Evolutionary conservation across 140 eudicot genomes (phyloP).

Genomic region (Bidens hawaiensis): DNA sequence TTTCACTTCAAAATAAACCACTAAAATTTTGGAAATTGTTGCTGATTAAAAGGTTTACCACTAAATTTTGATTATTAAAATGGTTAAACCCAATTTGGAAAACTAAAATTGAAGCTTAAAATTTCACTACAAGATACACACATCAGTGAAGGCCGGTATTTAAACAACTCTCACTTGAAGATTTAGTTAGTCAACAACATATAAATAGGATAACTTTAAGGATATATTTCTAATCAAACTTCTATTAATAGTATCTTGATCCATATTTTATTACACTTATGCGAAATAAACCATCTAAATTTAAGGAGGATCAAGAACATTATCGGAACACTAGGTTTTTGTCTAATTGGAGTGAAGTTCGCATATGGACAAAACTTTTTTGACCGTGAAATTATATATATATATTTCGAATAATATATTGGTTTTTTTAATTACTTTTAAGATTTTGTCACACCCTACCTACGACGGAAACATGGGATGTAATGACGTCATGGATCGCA

Average conservation of each 20-base stretch:
- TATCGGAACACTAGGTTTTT: constrained; percentile 17
- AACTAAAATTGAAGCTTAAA: too few species aligned
- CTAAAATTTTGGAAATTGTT: too few species aligned
- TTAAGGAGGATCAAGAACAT: constrained; percentile 24
- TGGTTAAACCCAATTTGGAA: too few species aligned
- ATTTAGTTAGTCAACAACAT: constrained; percentile 28
- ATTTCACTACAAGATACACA: background rate
- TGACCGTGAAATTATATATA: background rate
- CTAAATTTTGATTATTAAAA: too few species aligned
- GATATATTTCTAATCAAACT: constrained; percentile 10
- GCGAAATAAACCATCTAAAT: constrained; percentile 9
- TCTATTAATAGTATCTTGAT: background rate
- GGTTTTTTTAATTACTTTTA: background rate
- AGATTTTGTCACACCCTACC: too few species aligned
- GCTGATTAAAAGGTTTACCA: too few species aligned
- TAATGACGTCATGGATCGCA: too few species aligned
- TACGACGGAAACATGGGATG: too few species aligned
- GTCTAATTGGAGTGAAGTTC: background rate
- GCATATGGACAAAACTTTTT: background rate
- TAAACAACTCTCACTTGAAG: constrained; percentile 13
- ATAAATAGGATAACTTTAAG: constrained; percentile 28
- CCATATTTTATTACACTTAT: constrained; percentile 12
- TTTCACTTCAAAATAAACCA: constrained; percentile 7
- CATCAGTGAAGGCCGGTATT: constrained; percentile 20
- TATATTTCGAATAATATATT: too few species aligned